phyloP scores from a whole-genome alignment of 1,284 basidiomycete genomes.

The Ustilago lituana region DNA sequence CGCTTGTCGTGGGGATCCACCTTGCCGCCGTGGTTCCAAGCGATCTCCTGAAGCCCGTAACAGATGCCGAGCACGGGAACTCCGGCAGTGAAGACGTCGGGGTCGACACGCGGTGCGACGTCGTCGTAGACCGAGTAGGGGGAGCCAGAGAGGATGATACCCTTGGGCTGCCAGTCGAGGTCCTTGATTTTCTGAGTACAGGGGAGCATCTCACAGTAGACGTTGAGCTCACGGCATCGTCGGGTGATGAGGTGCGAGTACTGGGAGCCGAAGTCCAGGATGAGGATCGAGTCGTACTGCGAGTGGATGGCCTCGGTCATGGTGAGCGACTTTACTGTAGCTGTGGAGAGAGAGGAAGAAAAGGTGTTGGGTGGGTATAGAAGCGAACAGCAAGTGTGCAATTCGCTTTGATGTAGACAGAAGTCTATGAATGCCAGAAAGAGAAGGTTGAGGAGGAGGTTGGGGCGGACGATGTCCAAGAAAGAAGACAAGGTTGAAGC shows the following conservation, averaged over 20 bases:
- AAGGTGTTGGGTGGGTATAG: too few relatives aligned
- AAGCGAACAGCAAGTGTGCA: constrained; percentile 5
- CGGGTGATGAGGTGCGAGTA: constrained; percentile 98
- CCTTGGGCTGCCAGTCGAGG: constrained; percentile 92
- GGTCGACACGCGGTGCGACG: constrained; percentile 92
- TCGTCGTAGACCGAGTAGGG: constrained; percentile 97
- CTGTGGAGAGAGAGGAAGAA: neutral
- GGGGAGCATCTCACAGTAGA: constrained; percentile 97
- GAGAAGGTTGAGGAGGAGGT: constrained; percentile 5
- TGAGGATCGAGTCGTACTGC: constrained; percentile 94
- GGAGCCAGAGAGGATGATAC: constrained; percentile 96
- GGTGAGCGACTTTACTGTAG: constrained; percentile 6
- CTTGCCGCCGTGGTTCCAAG: constrained; percentile 85
- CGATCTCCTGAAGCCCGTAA: constrained; percentile 99
- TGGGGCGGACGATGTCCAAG: constrained; percentile 46
- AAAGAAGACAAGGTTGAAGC: constrained; percentile 34
- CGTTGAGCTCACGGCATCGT: constrained; percentile 95
- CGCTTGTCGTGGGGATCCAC: constrained; percentile 89
- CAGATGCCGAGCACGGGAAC: constrained; percentile 97
- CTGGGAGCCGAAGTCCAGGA: constrained; percentile 97
- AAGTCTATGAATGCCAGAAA: neutral
- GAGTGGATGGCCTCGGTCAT: constrained; percentile 78
- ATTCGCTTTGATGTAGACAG: constrained; percentile 6
- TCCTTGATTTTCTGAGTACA: constrained; percentile 93
- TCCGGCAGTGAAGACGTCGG: constrained; percentile 88